Evolutionary conservation across 148 eudicot species (phyloP), one percentile per base, ranked within the genome.

Genomic region (Linanthus parryae): DNA sequence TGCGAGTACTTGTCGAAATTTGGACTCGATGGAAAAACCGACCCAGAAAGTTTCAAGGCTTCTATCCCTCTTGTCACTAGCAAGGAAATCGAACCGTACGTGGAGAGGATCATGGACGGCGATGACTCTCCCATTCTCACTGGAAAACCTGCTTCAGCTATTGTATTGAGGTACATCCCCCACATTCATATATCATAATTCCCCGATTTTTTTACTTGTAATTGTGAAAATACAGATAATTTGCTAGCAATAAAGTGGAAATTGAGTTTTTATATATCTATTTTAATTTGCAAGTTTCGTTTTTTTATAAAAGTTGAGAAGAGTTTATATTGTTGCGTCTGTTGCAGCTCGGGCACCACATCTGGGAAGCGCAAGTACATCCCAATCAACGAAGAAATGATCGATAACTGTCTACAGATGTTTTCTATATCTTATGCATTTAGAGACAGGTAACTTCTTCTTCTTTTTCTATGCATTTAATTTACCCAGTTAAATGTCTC

Each of bases 281-380:
- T n/a, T 3, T 5, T 23, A 12, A 25, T 10, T 12, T 20, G 0
- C 1, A 12, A 3, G 5, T 7, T 2, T 12, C 1, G 22, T 11
- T 22, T 3, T 35, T 53, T 6, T 37, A 8, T 10, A 57, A 19
- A 27, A 19, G 40, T 30, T 17, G 54, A 52, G 15, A 44, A 18
- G 15, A 4, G 16, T 36, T 12, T 15, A 17, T 16, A 23, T 21
- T 36, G 33, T 53, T 7, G 59, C 41, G 44, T 15, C 31, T 17
- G 40, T 13, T 66, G 56, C 72, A 89, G 97, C 56, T 89, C 97
- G 35, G 97, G 97, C 19, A 89, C 97, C 11, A 80, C 85, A 58
- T 77, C 82, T 57, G 97, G 97, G 14, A 83, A 67, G 76, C 88
- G 78, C 25, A 89, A 89, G 66, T 80, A 63, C 68, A 69, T 89